Evolutionary conservation across 1,139 yeast genomes (phyloP).

Genomic region (Yamadazyma buinensis): DNA sequence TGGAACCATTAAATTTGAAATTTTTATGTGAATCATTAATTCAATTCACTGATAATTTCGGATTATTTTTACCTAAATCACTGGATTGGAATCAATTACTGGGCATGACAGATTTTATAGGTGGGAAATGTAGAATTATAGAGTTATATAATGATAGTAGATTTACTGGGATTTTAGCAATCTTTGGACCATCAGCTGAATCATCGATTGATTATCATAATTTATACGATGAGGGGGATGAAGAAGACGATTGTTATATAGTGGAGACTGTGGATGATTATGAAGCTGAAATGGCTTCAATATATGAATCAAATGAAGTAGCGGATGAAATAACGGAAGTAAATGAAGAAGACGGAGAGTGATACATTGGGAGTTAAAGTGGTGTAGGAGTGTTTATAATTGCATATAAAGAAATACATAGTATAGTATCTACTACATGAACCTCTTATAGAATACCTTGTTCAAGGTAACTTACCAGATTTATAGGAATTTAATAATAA

Average conservation of each 20-base stretch:
- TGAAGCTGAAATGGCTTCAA: constrained; percentile 3
- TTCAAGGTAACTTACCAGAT: too few species aligned
- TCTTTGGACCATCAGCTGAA: constrained; percentile 45
- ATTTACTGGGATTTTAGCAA: constrained; percentile 53
- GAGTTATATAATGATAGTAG: constrained; percentile 40
- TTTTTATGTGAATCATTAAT: constrained; percentile 40
- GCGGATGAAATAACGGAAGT: too few species aligned
- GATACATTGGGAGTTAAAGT: too few species aligned
- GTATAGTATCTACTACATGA: too few species aligned
- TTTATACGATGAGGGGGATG: background rate
- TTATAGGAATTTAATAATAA: too few species aligned
- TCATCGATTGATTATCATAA: constrained; percentile 9
- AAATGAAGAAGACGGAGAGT: too few species aligned
- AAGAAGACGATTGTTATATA: background rate
- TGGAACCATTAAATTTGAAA: constrained; percentile 52
- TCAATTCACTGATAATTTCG: constrained; percentile 49
- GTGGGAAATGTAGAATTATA: constrained; percentile 51
- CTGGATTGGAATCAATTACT: constrained; percentile 57
- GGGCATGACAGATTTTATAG: constrained; percentile 40
- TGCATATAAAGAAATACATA: too few species aligned
- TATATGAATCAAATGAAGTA: too few species aligned
- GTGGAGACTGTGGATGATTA: constrained; percentile 5
- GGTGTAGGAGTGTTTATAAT: too few species aligned
- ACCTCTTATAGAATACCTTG: too few species aligned
- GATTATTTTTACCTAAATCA: constrained; percentile 74